Conservation (phyloP, 2,329 filamentous ascomycete genomes). For the Calycina herbarum region DNA sequence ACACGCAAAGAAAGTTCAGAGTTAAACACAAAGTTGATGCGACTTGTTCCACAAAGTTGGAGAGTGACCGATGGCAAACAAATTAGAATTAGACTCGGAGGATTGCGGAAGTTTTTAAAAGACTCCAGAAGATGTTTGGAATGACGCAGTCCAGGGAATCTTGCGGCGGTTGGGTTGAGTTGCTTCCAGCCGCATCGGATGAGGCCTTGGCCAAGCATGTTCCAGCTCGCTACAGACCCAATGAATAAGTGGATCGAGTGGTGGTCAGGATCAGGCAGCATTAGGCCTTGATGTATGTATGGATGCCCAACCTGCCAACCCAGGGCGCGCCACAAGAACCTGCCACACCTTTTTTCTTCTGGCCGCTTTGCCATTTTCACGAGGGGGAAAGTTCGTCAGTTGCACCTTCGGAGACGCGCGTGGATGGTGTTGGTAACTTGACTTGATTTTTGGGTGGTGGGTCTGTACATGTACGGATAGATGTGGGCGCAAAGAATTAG, state of each 20-base stretch:
- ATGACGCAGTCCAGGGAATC: slow-evolving; percentile 8
- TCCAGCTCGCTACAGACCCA: slow-evolving; percentile 6
- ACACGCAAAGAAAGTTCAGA: background rate
- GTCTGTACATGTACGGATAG: background rate
- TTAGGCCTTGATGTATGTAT: slow-evolving; percentile 43
- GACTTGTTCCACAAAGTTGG: background rate
- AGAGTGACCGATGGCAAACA: slow-evolving; percentile 1
- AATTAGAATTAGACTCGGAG: slow-evolving; percentile 4
- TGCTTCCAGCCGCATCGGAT: slow-evolving; percentile 27
- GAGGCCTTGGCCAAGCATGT: background rate
- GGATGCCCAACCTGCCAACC: slow-evolving; percentile 44
- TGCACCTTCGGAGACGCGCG: background rate
- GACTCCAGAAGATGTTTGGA: slow-evolving; percentile 1
- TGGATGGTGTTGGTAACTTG: background rate
- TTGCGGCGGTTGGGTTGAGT: background rate
- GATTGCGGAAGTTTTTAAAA: background rate
- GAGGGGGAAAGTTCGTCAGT: background rate
- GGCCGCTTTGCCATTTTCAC: slow-evolving; percentile 27
- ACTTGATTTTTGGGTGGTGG: background rate
- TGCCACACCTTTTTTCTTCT: slow-evolving; percentile 12
- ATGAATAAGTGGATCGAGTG: background rate
- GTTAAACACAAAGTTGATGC: background rate
- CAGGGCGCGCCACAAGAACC: slow-evolving; percentile 16
- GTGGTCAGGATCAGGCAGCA: slow-evolving; percentile 24
- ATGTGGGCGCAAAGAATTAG: background rate